Evolutionary conservation across 768 basidiomycete genomes (phyloP), one percentile per base, ranked within the genome.

Genomic region (Vishniacozyma victoriae): DNA sequence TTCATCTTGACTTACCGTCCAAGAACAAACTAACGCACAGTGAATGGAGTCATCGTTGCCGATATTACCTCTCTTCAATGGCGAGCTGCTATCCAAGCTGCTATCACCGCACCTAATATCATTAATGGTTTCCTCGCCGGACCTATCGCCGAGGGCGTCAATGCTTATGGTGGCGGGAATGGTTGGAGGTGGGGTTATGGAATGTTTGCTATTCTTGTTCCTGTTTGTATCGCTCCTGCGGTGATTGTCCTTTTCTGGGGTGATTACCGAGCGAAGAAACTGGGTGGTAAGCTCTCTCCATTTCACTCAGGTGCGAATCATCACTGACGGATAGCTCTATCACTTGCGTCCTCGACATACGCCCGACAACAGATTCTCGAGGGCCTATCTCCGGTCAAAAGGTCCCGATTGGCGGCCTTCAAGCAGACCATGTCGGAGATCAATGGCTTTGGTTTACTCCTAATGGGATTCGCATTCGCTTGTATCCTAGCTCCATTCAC

Each of bases 101-200:
- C 64, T 11, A 48, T 61, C 15, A 56, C 65, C 1, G 42, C 59
- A 3, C 69, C 69, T 0, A 71, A 62, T 49, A 56, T 73, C 48
- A 39, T 62, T 20, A 65, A 51, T 46, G 61, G 58, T 31, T 67
- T 67, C 40, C 50, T 71, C 36, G 60, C 64, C 2, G 61, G 64
- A n/a, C 37, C 54, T 29, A 72, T 72, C 36, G 47, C 60, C 24
- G 48, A 50, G 35, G 59, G 57, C 14, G 55, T 64, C 29, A 41
- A 49, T 3, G 61, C 55, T 2, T 54, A 59, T 40, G 47, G 43
- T 9, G 49, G 44, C 18, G 36, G 56, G 14, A 63, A 69, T 18
- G 59, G 59, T 14, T 72, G 70, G 70, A 41, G 70, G 56, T 72
- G 70, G 70, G 70, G 70, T 52, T 59, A 54, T 45, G 67, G 67